A percentile compares a stretch with the other conserved stretches of the same genome.
phyloP scores from a whole-genome alignment of 805 yeast genomes.

The Yarrowia hollandica region DNA sequence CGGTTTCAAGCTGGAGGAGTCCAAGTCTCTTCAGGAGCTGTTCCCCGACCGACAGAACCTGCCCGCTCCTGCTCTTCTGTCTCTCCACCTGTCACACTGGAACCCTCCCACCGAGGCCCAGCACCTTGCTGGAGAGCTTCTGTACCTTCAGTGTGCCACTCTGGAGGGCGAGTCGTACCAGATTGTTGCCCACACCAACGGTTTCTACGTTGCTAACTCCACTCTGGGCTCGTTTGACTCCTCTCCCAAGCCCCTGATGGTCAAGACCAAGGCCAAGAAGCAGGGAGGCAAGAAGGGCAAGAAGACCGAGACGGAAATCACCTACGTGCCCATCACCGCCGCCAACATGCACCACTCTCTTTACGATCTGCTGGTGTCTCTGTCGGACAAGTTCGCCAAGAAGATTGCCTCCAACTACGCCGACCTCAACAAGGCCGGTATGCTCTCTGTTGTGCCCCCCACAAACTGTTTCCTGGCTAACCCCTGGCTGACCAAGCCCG shows the following conservation, averaged over 20 bases:
- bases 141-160: slow-evolving; percentile 73
- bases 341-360: slow-evolving; percentile 48
- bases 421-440: slow-evolving; percentile 41
- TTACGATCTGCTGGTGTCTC: slow-evolving; percentile 56
- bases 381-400: slow-evolving; percentile 63
- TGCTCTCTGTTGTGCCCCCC: slow-evolving; percentile 50
- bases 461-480: slow-evolving; percentile 58
- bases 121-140: slow-evolving; percentile 69
- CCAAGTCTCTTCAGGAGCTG: slow-evolving; percentile 18
- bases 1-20: slow-evolving; percentile 29
- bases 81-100: slow-evolving; percentile 77
- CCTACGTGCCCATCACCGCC: slow-evolving; percentile 9
- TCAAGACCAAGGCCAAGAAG: slow-evolving; percentile 28
- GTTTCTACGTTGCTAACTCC: slow-evolving; percentile 75
- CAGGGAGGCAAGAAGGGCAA: slow-evolving; percentile 40
- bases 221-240: slow-evolving; percentile 73
- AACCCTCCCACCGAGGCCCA: slow-evolving; percentile 74
- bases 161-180: slow-evolving; percentile 78
- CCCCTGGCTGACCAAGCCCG: slow-evolving; percentile 70
- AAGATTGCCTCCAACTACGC: slow-evolving; percentile 56
- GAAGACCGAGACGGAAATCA: slow-evolving; percentile 34
- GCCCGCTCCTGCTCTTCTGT: slow-evolving; percentile 46
- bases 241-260: slow-evolving; percentile 42
- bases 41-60: slow-evolving; percentile 33
- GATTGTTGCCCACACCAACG: slow-evolving; percentile 74